Percentiles rank a stretch among this genome's conserved stretches.
phyloP scores from a whole-genome alignment of 129 eudicot genomes.

The Lonicera japonica region DNA sequence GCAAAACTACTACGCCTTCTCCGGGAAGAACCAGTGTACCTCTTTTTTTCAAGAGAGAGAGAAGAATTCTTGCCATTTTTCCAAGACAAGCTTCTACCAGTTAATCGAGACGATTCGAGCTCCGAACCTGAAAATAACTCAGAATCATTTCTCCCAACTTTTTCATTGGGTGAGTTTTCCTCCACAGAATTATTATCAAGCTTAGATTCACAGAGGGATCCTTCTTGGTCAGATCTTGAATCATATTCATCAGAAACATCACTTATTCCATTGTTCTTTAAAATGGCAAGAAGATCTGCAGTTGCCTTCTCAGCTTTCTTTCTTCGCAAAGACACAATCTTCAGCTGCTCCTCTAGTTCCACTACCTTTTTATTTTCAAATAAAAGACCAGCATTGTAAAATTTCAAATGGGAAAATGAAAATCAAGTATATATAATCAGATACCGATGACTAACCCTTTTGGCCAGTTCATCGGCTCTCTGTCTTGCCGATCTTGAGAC shows the following conservation, averaged over 20 bases:
- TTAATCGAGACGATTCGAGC: constrained; percentile 54
- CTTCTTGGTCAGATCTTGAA: constrained; percentile 67
- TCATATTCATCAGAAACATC: constrained; percentile 64
- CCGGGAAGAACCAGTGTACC: constrained; percentile 44
- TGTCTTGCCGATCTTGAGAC: constrained; percentile 77
- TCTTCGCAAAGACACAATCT: constrained; percentile 66
- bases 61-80: constrained; percentile 55
- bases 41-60: constrained; percentile 42
- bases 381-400: constrained; percentile 1
- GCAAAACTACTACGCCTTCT: constrained; percentile 53
- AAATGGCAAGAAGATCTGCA: constrained; percentile 66
- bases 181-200: constrained; percentile 26
- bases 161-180: constrained; percentile 22
- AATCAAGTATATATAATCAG: constrained; percentile 6
- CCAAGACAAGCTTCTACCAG: constrained; percentile 83
- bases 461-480: constrained; percentile 79
- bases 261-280: constrained; percentile 56
- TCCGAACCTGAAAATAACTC: constrained; percentile 76
- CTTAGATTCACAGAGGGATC: constrained; percentile 22
- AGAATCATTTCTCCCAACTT: constrained; percentile 30
- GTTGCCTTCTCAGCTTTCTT: constrained; percentile 90
- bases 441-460: constrained; percentile 58
- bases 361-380: constrained; percentile 38
- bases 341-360: constrained; percentile 84
- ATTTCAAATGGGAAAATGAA: not conserved